Percentiles rank a stretch among this genome's conserved stretches.
These are phyloP conservation scores for Paspalum vaginatum DNA, from an alignment of 176 grass and related monocot species.

Conservation along the genomic window DNA sequence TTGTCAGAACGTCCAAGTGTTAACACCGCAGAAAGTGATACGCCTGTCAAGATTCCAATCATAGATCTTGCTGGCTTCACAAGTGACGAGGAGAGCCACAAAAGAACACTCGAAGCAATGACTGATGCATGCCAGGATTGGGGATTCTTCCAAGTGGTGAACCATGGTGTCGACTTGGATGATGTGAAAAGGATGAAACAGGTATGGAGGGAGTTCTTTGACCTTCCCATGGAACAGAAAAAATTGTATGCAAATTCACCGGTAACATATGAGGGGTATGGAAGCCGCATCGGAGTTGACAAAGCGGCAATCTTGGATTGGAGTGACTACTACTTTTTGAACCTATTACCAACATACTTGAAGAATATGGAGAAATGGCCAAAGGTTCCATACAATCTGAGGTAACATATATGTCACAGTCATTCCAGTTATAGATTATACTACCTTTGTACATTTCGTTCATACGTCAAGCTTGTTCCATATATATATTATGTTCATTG, in stretches of 20 bases:
- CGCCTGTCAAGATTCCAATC: conserved; percentile 49
- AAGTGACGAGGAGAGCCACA: background rate
- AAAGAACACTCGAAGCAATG: conserved; percentile 32
- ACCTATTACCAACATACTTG: too few species aligned
- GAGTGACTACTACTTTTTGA: too few species aligned
- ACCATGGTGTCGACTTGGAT: conserved; percentile 51
- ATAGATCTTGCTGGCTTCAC: conserved; percentile 45
- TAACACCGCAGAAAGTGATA: background rate
- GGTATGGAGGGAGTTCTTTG: conserved; percentile 75
- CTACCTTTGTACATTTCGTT: too few species aligned
- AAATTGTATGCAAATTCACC: conserved; percentile 59
- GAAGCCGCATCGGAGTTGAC: too few species aligned
- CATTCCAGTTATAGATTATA: too few species aligned
- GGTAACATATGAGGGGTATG: too few species aligned
- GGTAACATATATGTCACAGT: too few species aligned
- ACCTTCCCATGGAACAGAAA: conserved; percentile 54
- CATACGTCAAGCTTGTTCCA: too few species aligned
- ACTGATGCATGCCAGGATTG: conserved; percentile 59
- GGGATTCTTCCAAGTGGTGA: conserved; percentile 83
- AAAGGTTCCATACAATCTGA: too few species aligned
- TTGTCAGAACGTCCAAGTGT: conserved; percentile 37
- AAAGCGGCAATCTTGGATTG: too few species aligned
- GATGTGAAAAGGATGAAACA: conserved; percentile 37
- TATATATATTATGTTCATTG: too few species aligned
- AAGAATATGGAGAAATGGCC: too few species aligned